Evolutionary conservation across 345 rosid species (phyloP), one percentile per base, ranked within the genome.

Genomic region (Raphanus sativus): DNA sequence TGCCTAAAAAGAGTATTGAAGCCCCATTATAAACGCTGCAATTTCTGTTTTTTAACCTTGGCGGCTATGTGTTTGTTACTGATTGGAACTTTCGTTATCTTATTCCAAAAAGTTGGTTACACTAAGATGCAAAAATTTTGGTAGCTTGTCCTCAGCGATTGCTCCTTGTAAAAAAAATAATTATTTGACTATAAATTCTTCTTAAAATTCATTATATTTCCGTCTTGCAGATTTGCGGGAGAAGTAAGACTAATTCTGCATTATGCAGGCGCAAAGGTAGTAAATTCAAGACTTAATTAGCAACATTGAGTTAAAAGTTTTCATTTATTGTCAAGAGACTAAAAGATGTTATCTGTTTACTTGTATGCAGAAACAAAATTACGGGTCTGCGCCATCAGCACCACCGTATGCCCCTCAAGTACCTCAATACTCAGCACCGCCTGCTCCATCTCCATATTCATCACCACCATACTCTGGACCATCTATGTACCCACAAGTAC

Each of bases 221-320:
- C 61, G 42, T 54, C 73, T 75, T 83, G 63, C 88, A 94, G 98
- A 81, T 71, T 67, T 66, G 97, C 98, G 0, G 99, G 99, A 78
- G 97, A 88, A 83, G 90, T 87, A 54, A 83, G 87, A 25, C 77
- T 95, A 73, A 87, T 92, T 26, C 5, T 92, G 78, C 98, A 89
- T 71, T 92, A 87, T 36, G 69, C 83, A 24, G 86, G 83, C 63
- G 94, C 94, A 70, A 85, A 62, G 3, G 98, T 92, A 83, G 98
- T 92, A 83, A 58, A 84, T 88, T 29, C 59, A 11, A 24, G 30
- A n/a, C 42, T 17, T 38, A 30, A 4, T 62, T 62, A 36, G 3
- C 40, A 68, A 54, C 54, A 67, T 6, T 62, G 12, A 3, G 28
- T 61, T 3, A 0, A 61, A 11, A 17, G 16, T 17, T 2, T 67